These are phyloP conservation scores for Xanthoconium separans DNA, from an alignment of 1,284 basidiomycete genomes.

Conservation along the genomic window DNA sequence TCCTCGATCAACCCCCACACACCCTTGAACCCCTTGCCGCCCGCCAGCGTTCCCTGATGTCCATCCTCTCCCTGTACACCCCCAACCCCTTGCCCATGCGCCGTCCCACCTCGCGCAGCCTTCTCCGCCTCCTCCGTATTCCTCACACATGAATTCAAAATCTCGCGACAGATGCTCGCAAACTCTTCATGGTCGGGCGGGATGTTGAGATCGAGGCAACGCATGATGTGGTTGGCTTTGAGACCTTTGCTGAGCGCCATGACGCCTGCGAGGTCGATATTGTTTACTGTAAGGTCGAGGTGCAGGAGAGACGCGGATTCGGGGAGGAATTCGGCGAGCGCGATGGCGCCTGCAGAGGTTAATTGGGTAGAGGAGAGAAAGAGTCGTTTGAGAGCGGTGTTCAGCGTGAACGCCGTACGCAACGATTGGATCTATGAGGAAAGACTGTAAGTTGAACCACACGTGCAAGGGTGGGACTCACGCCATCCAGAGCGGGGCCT, in stretches of 20 bases:
- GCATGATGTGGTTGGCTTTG: slow-evolving; percentile 79
- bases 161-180: slow-evolving; percentile 80
- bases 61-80: slow-evolving; percentile 3
- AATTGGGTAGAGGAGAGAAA: slow-evolving; percentile 88
- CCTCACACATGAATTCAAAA: slow-evolving; percentile 80
- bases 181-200: slow-evolving; percentile 87
- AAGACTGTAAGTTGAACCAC: not conserved
- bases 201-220: slow-evolving; percentile 93
- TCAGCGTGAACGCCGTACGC: slow-evolving; percentile 90
- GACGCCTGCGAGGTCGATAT: slow-evolving; percentile 86
- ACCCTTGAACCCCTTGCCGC: slow-evolving; percentile 51
- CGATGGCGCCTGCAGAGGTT: slow-evolving; percentile 86
- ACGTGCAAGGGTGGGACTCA: slow-evolving; percentile 37
- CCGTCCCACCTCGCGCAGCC: slow-evolving; percentile 21
- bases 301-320: slow-evolving; percentile 87
- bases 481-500: slow-evolving; percentile 84
- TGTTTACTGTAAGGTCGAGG: slow-evolving; percentile 82
- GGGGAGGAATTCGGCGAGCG: slow-evolving; percentile 93
- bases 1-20: slow-evolving; percentile 82
- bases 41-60: slow-evolving; percentile 12
- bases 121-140: slow-evolving; percentile 85
- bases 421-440: slow-evolving; percentile 76
- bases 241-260: slow-evolving; percentile 89
- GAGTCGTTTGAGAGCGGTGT: slow-evolving; percentile 88
- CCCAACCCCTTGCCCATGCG: not conserved